Evolutionary conservation across 257 asterid species (phyloP).

Genomic region (Cruciata laevipes): DNA sequence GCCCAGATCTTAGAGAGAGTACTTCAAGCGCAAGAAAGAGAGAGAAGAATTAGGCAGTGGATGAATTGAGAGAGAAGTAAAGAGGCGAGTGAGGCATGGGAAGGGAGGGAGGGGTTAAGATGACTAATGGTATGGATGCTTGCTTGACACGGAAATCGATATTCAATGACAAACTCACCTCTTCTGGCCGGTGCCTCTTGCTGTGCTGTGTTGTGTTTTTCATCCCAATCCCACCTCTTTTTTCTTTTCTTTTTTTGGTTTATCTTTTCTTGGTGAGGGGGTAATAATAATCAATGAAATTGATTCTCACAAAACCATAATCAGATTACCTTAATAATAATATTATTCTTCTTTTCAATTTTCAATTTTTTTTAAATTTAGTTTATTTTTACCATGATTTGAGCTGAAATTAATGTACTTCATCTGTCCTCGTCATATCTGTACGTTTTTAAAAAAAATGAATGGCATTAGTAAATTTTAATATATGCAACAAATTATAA

Average conservation of each 20-base stretch:
- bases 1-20: not conserved
- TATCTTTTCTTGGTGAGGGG: not conserved
- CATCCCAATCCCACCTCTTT: conserved; percentile 7
- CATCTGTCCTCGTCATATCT: no score
- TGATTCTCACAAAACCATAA: no score
- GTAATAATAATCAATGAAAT: no score
- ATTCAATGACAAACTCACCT: conserved; percentile 22
- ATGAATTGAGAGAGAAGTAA: not conserved
- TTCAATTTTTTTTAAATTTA: no score
- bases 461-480: no score
- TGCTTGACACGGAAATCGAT: conserved; percentile 98
- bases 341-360: no score
- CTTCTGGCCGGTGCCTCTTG: not conserved
- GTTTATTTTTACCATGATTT: no score
- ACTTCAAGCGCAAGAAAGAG: not conserved
- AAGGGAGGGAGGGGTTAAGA: conserved; percentile 4
- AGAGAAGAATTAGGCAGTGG: not conserved
- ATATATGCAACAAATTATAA: no score
- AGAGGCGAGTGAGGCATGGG: conserved; percentile 12
- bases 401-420: no score
- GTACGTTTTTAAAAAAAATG: no score
- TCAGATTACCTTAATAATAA: no score
- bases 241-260: not conserved
- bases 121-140: conserved; percentile 37
- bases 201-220: not conserved